These are phyloP conservation scores for Gaertneriomyces sp. DNA, from an alignment of 192 early-diverging fungal species.

Conservation along the genomic window DNA sequence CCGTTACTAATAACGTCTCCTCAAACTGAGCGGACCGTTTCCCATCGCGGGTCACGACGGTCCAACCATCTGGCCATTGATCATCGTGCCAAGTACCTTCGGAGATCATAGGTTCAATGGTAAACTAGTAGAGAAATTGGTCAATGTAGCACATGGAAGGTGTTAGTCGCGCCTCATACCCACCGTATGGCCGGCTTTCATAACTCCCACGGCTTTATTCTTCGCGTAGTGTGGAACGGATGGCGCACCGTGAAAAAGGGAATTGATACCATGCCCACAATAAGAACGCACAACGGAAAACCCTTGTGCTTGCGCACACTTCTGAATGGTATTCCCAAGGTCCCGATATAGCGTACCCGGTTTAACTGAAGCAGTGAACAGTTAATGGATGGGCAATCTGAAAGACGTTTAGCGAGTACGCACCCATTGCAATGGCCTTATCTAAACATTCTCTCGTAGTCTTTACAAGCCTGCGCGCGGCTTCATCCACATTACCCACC, in stretches of 20 bases:
- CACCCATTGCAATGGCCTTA: constrained; percentile 85
- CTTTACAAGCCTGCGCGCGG: constrained; percentile 69
- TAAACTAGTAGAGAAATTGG: constrained; percentile 53
- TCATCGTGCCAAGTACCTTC: constrained; percentile 63
- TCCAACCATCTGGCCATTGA: constrained; percentile 71
- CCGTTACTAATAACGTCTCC: constrained; percentile 88
- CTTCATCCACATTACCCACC: constrained; percentile 83
- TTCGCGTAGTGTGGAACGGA: constrained; percentile 92
- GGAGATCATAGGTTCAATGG: constrained; percentile 99
- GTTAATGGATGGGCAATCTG: background rate
- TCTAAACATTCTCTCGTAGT: constrained; percentile 84
- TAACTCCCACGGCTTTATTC: constrained; percentile 93
- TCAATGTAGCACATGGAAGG: background rate
- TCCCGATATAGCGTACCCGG: constrained; percentile 91
- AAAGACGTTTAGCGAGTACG: background rate
- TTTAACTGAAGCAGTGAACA: constrained; percentile 55
- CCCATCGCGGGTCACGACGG: constrained; percentile 84
- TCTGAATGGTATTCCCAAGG: constrained; percentile 85
- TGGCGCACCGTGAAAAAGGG: constrained; percentile 86
- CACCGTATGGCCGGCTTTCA: constrained; percentile 86
- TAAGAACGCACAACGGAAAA: constrained; percentile 91
- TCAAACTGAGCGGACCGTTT: constrained; percentile 97
- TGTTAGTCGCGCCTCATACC: background rate
- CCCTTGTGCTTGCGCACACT: constrained; percentile 74
- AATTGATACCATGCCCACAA: constrained; percentile 88